These are phyloP conservation scores for Pichia sp. DNA, from an alignment of 1,139 yeast species.

Conservation along the genomic window DNA sequence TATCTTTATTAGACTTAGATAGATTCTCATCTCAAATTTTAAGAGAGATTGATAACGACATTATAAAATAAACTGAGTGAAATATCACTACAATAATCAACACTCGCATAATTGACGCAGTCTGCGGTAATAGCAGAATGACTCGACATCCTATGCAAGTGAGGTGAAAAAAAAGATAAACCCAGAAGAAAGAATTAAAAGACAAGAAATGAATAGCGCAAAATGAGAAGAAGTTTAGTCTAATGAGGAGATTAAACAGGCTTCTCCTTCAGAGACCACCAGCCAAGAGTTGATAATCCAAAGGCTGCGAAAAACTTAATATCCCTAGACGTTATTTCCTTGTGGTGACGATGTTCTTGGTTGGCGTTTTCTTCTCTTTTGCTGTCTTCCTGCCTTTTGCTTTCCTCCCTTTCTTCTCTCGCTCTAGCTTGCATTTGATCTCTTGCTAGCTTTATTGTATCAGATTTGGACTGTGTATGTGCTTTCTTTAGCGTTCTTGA, in stretches of 20 bases:
- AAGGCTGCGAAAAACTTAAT: conserved; percentile 21
- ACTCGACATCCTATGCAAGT: no score
- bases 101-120: no score
- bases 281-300: conserved; percentile 23
- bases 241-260: no score
- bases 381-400: conserved; percentile 4
- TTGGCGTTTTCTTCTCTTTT: conserved; percentile 2
- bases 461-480: conserved; percentile 8
- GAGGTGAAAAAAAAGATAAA: background rate
- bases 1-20: conserved; percentile 36
- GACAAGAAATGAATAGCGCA: background rate
- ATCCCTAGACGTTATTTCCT: conserved; percentile 16
- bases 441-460: conserved; percentile 10
- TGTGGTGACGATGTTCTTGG: background rate
- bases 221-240: background rate
- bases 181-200: background rate
- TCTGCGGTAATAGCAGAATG: no score
- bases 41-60: no score
- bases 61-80: no score
- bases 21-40: no score
- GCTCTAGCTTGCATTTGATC: conserved; percentile 8
- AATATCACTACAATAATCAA: no score
- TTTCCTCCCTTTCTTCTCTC: conserved; percentile 2
- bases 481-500: conserved; percentile 3
- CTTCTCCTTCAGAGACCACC: conserved; percentile 28